Base-by-base conservation (phyloP, 164 flowering plant genomes). In the Macadamia integrifolia region DNA sequence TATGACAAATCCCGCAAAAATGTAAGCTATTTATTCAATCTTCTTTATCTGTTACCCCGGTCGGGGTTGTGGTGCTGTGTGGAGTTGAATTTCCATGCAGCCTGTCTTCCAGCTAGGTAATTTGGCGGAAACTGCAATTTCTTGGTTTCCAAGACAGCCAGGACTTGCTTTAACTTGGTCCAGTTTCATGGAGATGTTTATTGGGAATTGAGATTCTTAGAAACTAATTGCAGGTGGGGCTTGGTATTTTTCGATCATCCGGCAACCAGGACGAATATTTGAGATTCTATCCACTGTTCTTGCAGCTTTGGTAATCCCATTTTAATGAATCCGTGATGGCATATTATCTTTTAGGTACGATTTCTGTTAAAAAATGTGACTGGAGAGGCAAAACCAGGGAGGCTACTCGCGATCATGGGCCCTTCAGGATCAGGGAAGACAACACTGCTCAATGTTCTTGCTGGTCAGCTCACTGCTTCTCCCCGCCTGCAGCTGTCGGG, bases 361-460 rank as follows among this genome's bases (percentile, higher is more conserved):
- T 90, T 86, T 77, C 72, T 95, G 70, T 87, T 95, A 31, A 83
- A 82, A 9, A 78, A 85, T 82, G 89, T 95, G 44, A 82, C 79
- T 65, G 99, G 99, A 75, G 99, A 88, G 75, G 99, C 99, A 46
- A 92, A 83, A 73, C 96, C 98, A 8, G 99, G 99, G 58, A 81
- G 91, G 69, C 72, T 95, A 64, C 86, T 95, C 29, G 98, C 99
- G 2, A 85, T 95, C 52, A 95, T 95, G 99, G 99, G 99, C 29
- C 98, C 99, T 10, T 95, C 99, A 0, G 99, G 99, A 12, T 92
- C 98, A 31, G 99, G 99, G 67, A 95, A 95, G 74, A 95, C 99
- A 0, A 95, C 98, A 0, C 74, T 95, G 80, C 89, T 95, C 55
- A 92, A 92, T 78, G 86, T 92, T 74, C 83, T 94, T 40, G 97